A percentile compares a stretch with the other conserved stretches of the same genome.
These are phyloP conservation scores for Fragaria nilgerrensis DNA, from an alignment of 306 rosid genomes.

Conservation along the genomic window DNA sequence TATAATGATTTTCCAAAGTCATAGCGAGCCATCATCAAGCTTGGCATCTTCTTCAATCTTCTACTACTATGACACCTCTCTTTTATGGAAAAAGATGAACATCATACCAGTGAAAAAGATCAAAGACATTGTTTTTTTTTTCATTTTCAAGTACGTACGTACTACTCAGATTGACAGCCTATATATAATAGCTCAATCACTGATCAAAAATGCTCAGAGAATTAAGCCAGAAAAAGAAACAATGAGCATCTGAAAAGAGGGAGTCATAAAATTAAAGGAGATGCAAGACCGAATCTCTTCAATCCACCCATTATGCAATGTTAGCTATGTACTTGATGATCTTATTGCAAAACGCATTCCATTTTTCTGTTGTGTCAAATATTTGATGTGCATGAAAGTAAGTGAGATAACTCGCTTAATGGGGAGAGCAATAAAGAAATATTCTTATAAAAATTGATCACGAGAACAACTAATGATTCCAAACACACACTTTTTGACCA, in stretches of 20 bases:
- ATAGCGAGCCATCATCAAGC: constrained; percentile 36
- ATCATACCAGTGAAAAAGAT: constrained; percentile 15
- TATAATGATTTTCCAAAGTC: constrained; percentile 22
- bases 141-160: constrained; percentile 7
- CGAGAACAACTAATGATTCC: constrained; percentile 63
- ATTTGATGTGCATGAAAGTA: constrained; percentile 22
- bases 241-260: constrained; percentile 23
- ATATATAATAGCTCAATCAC: constrained; percentile 21
- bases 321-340: constrained; percentile 13
- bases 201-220: constrained; percentile 12
- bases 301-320: constrained; percentile 5
- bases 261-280: constrained; percentile 13
- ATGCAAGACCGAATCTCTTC: constrained; percentile 35
- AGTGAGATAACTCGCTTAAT: constrained; percentile 47
- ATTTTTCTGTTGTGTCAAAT: constrained; percentile 19
- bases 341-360: background rate
- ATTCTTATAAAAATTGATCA: constrained; percentile 44
- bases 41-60: constrained; percentile 48
- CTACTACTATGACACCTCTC: constrained; percentile 22
- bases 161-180: constrained; percentile 22
- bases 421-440: constrained; percentile 57
- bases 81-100: constrained; percentile 27
- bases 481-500: constrained; percentile 67
- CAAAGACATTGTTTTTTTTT: background rate
- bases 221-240: constrained; percentile 10